Evolutionary conservation across 345 rosid genomes (phyloP), one percentile per base, ranked within the genome.

Genomic region (Dipteronia sinensis): DNA sequence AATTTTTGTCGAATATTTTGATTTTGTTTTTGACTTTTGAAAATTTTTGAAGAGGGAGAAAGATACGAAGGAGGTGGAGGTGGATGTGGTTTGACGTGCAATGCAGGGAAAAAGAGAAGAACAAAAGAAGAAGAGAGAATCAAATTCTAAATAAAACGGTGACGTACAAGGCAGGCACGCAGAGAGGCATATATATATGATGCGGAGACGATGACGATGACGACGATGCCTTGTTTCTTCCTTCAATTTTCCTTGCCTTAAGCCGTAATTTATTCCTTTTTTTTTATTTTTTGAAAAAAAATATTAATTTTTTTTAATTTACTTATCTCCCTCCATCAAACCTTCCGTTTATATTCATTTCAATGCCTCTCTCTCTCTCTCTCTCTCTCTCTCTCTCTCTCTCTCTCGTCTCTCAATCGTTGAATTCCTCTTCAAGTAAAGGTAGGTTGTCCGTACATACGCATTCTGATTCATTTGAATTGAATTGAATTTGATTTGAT

Each of bases 191-290:
- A 83, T 76, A 83, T 76, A 80, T 46, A 46, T 46, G 49, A 9
- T 78, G 75, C 86, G 85, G 15, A 74, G 71, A 51, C 71, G 84
- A 82, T 22, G 27, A 59, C 11, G 25, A 58, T 5, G 23, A 58
- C 63, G 68, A 51, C 74, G 84, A 83, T 86, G 76, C 85, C 81
- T 82, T 81, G 76, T 78, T 79, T 80, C 69, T 73, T 74, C 85
- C 76, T 76, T 65, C 65, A 17, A 51, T 68, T 34, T 83, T 86
- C 74, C 86, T 86, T 84, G 83, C 87, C 87, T 87, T 87, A 70
- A 74, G 85, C 85, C 89, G 80, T 83, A 86, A 83, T 84, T 80
- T 85, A 87, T 89, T 86, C 92, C 74, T 69, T 81, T 68, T 66
- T 78, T 65, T 44, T 49, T n/a, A n/a, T n/a, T n/a, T n/a, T n/a